Percentiles rank a stretch among this genome's conserved stretches.
These are phyloP conservation scores for Glycine latifolia DNA, from an alignment of 306 rosid genomes.

Conservation along the genomic window DNA sequence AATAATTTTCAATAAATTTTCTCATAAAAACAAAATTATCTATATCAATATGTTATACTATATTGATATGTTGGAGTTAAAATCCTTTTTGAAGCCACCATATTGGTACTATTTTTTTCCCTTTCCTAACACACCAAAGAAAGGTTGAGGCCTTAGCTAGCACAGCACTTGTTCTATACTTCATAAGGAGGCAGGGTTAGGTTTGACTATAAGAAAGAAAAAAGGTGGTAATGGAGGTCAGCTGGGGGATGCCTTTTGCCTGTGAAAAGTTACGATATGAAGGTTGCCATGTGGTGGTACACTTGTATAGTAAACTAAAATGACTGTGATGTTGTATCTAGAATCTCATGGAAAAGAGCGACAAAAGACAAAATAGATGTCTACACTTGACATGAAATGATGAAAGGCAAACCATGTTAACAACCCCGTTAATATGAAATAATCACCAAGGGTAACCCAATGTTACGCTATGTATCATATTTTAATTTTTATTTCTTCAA, in stretches of 20 bases:
- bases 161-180: constrained; percentile 10
- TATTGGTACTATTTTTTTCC: constrained; percentile 38
- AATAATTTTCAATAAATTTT: no score
- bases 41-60: no score
- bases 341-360: constrained; percentile 17
- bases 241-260: constrained; percentile 48
- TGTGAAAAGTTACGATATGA: constrained; percentile 30
- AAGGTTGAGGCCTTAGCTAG: constrained; percentile 4
- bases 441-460: not conserved
- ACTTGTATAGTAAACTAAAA: constrained; percentile 32
- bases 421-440: constrained; percentile 5
- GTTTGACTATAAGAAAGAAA: constrained; percentile 51
- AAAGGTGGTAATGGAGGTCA: constrained; percentile 48
- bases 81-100: constrained; percentile 52
- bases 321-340: constrained; percentile 33
- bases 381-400: not conserved
- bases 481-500: not conserved
- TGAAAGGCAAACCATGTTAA: not conserved
- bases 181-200: constrained; percentile 35
- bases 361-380: not conserved
- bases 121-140: constrained; percentile 43
- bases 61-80: not conserved
- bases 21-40: no score
- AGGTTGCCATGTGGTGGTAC: constrained; percentile 13
- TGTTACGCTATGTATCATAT: not conserved